Conservation (phyloP, 257 asterid genomes). For the Nicotiana paniculata region DNA sequence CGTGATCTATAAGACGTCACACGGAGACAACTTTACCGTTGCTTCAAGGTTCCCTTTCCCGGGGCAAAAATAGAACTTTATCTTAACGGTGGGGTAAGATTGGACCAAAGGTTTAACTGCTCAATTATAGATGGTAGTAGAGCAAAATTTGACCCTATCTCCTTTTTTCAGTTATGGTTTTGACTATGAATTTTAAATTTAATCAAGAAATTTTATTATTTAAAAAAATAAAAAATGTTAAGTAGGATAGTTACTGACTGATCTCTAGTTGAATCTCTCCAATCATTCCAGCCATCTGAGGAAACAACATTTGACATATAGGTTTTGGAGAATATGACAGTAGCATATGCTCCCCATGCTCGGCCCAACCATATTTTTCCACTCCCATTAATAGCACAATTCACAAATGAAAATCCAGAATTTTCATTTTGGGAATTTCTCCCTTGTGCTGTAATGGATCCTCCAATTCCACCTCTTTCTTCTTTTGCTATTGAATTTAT, state of each 20-base stretch:
- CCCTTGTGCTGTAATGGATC: conserved; percentile 77
- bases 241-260: conserved; percentile 29
- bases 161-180: no score
- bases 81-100: no score
- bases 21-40: no score
- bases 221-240: no score
- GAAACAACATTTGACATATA: conserved; percentile 66
- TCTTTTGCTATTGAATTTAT: conserved; percentile 61
- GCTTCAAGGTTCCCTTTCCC: no score
- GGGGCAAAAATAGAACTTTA: no score
- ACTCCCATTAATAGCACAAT: conserved; percentile 50
- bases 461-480: conserved; percentile 29
- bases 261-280: conserved; percentile 66
- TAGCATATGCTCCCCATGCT: conserved; percentile 81
- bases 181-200: no score
- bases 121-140: no score
- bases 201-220: no score
- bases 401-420: conserved; percentile 73
- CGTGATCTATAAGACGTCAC: no score
- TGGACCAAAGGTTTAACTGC: no score
- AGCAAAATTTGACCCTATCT: no score
- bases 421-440: conserved; percentile 39
- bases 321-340: conserved; percentile 48
- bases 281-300: conserved; percentile 75
- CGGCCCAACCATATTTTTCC: conserved; percentile 88